A percentile compares a stretch with the other conserved stretches of the same genome.
Conservation (phyloP, 2,329 filamentous ascomycete species). For the Pseudonectria foliicola region DNA sequence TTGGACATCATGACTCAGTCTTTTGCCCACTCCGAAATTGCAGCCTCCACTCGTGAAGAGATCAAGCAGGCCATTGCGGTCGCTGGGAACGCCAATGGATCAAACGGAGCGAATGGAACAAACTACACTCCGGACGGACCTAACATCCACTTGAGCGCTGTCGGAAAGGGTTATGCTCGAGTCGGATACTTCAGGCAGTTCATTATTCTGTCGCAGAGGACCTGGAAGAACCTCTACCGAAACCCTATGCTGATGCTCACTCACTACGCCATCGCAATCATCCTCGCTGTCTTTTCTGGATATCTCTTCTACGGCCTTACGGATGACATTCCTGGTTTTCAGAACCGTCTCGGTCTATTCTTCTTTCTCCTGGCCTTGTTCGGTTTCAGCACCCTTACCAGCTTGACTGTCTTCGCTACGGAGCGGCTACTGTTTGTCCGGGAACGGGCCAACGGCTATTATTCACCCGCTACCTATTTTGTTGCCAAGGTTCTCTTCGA, state of each 20-base stretch:
- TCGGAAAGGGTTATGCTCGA: slow-evolving; percentile 75
- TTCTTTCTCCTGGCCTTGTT: slow-evolving; percentile 95
- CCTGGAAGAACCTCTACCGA: slow-evolving; percentile 95
- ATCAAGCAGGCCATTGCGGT: slow-evolving; percentile 61
- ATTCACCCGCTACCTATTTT: slow-evolving; percentile 90
- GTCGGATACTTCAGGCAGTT: slow-evolving; percentile 79
- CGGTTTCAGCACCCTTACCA: slow-evolving; percentile 92
- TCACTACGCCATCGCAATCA: slow-evolving; percentile 93
- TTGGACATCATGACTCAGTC: slow-evolving; percentile 73
- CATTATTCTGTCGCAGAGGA: slow-evolving; percentile 78
- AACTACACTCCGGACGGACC: slow-evolving; percentile 34
- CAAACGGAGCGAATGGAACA: slow-evolving; percentile 42
- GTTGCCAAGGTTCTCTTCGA: slow-evolving; percentile 96
- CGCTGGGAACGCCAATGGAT: slow-evolving; percentile 61
- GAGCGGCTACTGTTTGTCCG: slow-evolving; percentile 87
- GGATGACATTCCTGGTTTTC: slow-evolving; percentile 94
- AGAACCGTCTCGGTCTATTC: slow-evolving; percentile 93
- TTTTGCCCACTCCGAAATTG: slow-evolving; percentile 73
- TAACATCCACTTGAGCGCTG: slow-evolving; percentile 47
- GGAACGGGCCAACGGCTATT: slow-evolving; percentile 95
- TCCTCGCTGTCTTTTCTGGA: slow-evolving; percentile 88
- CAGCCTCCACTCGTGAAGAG: slow-evolving; percentile 65
- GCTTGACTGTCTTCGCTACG: slow-evolving; percentile 84
- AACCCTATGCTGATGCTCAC: slow-evolving; percentile 98
- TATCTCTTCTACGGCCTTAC: slow-evolving; percentile 95